These are phyloP conservation scores for Claviceps monticola DNA, from an alignment of 2,329 filamentous ascomycete species.

Conservation along the genomic window DNA sequence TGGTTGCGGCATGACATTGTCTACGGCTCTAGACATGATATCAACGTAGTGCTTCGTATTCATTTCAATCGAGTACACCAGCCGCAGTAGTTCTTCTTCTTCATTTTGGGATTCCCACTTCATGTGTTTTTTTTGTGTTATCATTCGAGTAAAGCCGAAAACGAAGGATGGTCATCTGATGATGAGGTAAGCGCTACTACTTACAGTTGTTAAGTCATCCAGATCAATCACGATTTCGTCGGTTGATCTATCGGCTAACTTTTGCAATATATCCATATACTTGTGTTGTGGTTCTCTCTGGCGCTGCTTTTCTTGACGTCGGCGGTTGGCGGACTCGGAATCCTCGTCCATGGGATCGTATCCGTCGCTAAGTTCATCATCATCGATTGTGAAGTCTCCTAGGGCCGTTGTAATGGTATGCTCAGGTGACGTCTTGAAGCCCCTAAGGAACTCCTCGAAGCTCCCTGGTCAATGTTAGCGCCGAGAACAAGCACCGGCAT, in stretches of 20 bases:
- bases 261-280: constrained; percentile 77
- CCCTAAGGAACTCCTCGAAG: constrained; percentile 76
- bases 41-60: constrained; percentile 97
- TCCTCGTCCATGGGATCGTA: constrained; percentile 86
- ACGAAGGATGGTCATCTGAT: not conserved
- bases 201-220: constrained; percentile 68
- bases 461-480: constrained; percentile 36
- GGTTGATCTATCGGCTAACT: constrained; percentile 66
- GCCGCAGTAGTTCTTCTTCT: constrained; percentile 48
- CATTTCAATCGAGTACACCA: constrained; percentile 72
- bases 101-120: constrained; percentile 64
- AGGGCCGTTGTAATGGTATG: constrained; percentile 68
- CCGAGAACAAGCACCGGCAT: not conserved
- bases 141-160: not conserved
- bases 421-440: constrained; percentile 70
- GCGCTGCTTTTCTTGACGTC: constrained; percentile 34
- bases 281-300: constrained; percentile 56
- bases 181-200: constrained; percentile 11
- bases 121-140: not conserved
- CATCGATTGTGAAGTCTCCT: constrained; percentile 72
- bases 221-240: constrained; percentile 76
- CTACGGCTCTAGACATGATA: constrained; percentile 74
- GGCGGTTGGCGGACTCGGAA: constrained; percentile 42
- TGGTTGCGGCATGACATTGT: constrained; percentile 70
- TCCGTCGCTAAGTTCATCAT: constrained; percentile 75